Conservation (phyloP, 2,329 filamentous ascomycete species). For the Aspergillus pseudonomiae region DNA sequence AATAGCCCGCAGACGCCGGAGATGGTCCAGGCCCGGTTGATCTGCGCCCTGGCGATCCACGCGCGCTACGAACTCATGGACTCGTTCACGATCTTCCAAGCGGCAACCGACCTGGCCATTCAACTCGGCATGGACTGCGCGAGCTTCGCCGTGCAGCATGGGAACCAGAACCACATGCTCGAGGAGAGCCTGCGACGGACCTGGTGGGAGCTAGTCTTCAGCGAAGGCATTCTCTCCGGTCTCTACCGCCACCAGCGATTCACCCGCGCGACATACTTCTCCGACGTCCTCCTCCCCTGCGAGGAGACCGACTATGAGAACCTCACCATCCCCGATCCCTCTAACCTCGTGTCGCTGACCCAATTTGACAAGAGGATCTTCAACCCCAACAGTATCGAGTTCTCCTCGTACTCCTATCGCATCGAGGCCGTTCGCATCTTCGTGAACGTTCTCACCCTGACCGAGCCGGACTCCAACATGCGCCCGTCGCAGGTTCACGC, state of each 20-base stretch:
- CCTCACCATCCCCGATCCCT: background rate
- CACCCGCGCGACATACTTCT: background rate
- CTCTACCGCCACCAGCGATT: slow-evolving; percentile 1
- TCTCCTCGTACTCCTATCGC: background rate
- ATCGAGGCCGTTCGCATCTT: background rate
- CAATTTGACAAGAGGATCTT: background rate
- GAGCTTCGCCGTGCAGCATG: background rate
- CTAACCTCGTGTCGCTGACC: background rate
- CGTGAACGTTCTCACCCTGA: background rate
- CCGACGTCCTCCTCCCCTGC: background rate
- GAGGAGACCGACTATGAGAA: slow-evolving; percentile 1
- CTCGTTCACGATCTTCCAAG: background rate
- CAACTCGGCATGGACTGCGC: slow-evolving; percentile 3
- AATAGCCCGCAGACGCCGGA: background rate
- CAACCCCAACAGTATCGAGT: background rate
- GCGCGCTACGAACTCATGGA: background rate
- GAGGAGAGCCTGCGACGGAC: slow-evolving; percentile 3
- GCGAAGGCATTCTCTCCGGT: slow-evolving; percentile 1
- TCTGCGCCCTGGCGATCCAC: background rate
- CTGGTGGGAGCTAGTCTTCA: slow-evolving; percentile 8
- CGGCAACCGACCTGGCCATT: slow-evolving; percentile 2
- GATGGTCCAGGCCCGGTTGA: slow-evolving; percentile 3
- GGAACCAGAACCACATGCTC: slow-evolving; percentile 1
- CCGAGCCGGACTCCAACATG: background rate
- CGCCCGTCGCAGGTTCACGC: background rate